Evolutionary conservation across 148 eudicot genomes (phyloP).

Genomic region (Chenopodium quinoa): DNA sequence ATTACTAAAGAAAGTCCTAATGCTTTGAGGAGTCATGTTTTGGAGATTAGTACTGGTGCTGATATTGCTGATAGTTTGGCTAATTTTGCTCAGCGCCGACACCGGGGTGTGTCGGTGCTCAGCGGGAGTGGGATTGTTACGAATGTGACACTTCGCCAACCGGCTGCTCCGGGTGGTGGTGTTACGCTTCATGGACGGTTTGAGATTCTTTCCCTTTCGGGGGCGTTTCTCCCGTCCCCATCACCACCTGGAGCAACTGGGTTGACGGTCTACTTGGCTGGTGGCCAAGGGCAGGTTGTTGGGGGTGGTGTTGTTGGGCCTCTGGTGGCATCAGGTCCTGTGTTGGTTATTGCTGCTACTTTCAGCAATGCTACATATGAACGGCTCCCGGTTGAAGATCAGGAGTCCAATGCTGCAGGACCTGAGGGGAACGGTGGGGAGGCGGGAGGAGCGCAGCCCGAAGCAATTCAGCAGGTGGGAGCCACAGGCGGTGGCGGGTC

Average conservation of each 20-base stretch:
- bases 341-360: constrained; percentile 66
- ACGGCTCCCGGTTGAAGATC: constrained; percentile 57
- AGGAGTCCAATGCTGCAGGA: constrained; percentile 10
- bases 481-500: constrained; percentile 26
- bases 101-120: constrained; percentile 60
- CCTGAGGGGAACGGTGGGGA: constrained; percentile 22
- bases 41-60: constrained; percentile 56
- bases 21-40: constrained; percentile 57
- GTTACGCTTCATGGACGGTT: constrained; percentile 60
- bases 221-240: constrained; percentile 69
- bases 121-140: constrained; percentile 67
- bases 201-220: constrained; percentile 64
- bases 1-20: constrained; percentile 70
- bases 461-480: constrained; percentile 20
- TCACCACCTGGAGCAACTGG: constrained; percentile 67
- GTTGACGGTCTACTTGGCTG: constrained; percentile 61
- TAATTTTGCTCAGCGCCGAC: constrained; percentile 52
- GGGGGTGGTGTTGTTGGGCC: constrained; percentile 65
- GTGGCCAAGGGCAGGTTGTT: constrained; percentile 76
- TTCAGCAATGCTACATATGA: constrained; percentile 59
- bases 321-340: constrained; percentile 64
- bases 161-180: constrained; percentile 58
- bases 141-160: constrained; percentile 60
- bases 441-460: constrained; percentile 25
- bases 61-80: constrained; percentile 55